Evolutionary conservation across 179 eudicot genomes (phyloP).

Genomic region (Pouteria campechiana): DNA sequence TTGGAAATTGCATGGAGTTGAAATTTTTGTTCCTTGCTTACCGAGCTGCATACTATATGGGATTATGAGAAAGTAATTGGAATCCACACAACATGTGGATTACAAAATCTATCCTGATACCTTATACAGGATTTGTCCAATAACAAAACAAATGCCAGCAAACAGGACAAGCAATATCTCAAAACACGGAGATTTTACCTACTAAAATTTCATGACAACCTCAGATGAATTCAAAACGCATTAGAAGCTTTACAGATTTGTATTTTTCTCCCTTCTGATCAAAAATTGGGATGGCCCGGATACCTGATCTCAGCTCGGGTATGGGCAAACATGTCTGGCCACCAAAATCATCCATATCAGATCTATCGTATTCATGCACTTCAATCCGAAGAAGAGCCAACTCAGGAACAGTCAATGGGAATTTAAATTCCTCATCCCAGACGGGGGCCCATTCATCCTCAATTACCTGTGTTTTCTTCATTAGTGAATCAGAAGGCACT

Average conservation of each 20-base stretch:
- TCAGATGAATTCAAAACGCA: constrained; percentile 26
- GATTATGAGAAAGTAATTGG: too few relatives aligned
- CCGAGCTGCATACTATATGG: too few relatives aligned
- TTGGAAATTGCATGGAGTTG: too few relatives aligned
- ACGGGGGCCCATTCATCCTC: constrained; percentile 44
- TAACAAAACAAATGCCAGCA: too few relatives aligned
- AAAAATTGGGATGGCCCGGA: constrained; percentile 39
- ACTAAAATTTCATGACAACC: too few relatives aligned
- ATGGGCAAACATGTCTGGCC: constrained; percentile 53
- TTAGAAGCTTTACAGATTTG: constrained; percentile 32
- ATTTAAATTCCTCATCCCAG: constrained; percentile 51
- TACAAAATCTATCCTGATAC: too few relatives aligned
- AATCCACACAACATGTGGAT: too few relatives aligned
- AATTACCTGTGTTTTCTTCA: constrained; percentile 17
- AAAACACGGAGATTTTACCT: too few relatives aligned
- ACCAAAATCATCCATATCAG: constrained; percentile 32
- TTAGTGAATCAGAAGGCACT: constrained; percentile 25
- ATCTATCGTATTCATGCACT: constrained; percentile 33
- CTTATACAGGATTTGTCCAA: too few relatives aligned
- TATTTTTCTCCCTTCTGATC: constrained; percentile 31
- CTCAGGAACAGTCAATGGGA: constrained; percentile 41
- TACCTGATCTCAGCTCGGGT: constrained; percentile 33
- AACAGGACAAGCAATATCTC: too few relatives aligned
- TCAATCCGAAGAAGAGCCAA: constrained; percentile 45
- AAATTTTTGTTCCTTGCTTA: too few relatives aligned